Base-by-base conservation (phyloP, 2,329 filamentous ascomycete genomes). In the Xylaria sp. region DNA sequence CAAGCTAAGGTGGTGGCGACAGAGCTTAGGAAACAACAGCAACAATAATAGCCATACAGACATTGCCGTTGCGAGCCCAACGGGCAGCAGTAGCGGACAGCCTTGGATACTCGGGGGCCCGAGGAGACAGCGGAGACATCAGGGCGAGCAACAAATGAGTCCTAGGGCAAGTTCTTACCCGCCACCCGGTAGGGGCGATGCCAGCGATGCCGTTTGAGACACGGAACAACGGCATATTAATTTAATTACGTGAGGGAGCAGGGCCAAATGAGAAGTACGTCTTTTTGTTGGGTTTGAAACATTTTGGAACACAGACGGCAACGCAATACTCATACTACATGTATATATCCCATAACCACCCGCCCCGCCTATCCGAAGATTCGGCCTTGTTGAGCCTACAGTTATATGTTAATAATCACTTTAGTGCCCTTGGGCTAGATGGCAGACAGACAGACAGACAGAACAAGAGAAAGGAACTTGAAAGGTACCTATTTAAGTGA, bases 1-100 rank as follows among this genome's bases (percentile, higher is more conserved):
- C 74, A 83, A 81, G 38, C 72, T 87, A 64, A 78, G 76, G 27
- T 89, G 86, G 86, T 87, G 85, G 80, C 69, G 70, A 27, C 60
- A 70, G 23, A 69, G 59, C 29, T 60, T 55, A 5, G 63, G 27
- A 19, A 40, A 59, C 10, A 54, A 19, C 8, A 57, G 25, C 29
- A 54, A 53, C 23, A 47, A 61, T 38, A 66, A 58, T 31, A 40
- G 51, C 31, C 61, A 59, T 27, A 21, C 65, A 4, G 66, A 70
- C 38, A 38, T 69, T 8, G 68, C 68, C 15, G 65, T 69, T 11
- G 60, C 61, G 15, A 72, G 67, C 35, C 66, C 71, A 2, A 51
- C 67, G 5, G 60, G 59, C 3, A 69, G 60, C 8, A 60, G 63
- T 31, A 61, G 63, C 25, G 60, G 67, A n/a, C 53, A 60, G 11